A percentile compares a stretch with the other conserved stretches of the same genome.
phyloP scores from a whole-genome alignment of 2,329 filamentous ascomycete species.

The Ascochyta rabiei region DNA sequence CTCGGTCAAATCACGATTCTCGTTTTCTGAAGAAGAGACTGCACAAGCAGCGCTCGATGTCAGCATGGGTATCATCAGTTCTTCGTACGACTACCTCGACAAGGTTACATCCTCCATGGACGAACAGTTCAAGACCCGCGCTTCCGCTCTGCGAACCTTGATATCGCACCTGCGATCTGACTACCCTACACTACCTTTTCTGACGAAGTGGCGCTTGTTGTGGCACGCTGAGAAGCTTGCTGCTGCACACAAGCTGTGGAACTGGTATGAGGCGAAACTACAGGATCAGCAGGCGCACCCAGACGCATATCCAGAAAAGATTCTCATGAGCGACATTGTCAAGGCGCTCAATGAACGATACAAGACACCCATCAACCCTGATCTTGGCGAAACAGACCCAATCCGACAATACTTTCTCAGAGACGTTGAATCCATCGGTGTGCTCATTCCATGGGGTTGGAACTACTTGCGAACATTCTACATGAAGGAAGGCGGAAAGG shows the following conservation, averaged over 20 bases:
- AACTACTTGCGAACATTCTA: slow-evolving; percentile 74
- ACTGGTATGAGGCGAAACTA: slow-evolving; percentile 72
- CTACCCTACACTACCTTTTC: slow-evolving; percentile 67
- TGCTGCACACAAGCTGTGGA: slow-evolving; percentile 80
- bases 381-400: slow-evolving; percentile 74
- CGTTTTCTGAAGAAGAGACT: slow-evolving; percentile 73
- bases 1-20: slow-evolving; percentile 67
- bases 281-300: slow-evolving; percentile 72
- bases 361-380: slow-evolving; percentile 69
- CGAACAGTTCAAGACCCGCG: slow-evolving; percentile 76
- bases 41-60: slow-evolving; percentile 77
- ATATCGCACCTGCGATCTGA: slow-evolving; percentile 72
- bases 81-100: slow-evolving; percentile 75
- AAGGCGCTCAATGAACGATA: slow-evolving; percentile 77
- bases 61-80: slow-evolving; percentile 81
- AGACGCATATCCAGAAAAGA: slow-evolving; percentile 65
- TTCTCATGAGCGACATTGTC: slow-evolving; percentile 75
- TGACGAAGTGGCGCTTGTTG: slow-evolving; percentile 79
- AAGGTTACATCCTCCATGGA: slow-evolving; percentile 77
- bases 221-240: slow-evolving; percentile 90
- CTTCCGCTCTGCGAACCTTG: slow-evolving; percentile 75
- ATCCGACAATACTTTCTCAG: slow-evolving; percentile 84
- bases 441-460: slow-evolving; percentile 76
- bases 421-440: slow-evolving; percentile 69
- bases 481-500: slow-evolving; percentile 67